Evolutionary conservation across 1,139 yeast genomes (phyloP).

Genomic region (Starmera stellimalicola): DNA sequence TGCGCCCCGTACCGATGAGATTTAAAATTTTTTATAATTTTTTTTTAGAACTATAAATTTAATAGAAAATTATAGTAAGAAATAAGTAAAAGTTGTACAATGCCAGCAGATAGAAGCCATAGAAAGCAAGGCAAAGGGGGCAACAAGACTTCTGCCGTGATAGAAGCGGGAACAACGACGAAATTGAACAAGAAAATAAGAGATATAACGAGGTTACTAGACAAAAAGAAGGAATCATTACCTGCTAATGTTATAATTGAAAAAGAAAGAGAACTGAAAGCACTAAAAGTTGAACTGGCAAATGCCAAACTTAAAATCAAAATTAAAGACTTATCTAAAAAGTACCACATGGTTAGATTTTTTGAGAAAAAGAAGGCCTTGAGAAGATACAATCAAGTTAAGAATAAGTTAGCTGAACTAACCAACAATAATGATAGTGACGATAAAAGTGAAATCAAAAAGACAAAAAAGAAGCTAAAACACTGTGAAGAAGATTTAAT

Average conservation of each 20-base stretch:
- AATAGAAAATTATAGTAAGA: background rate
- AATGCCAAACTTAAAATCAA: slow-evolving; percentile 40
- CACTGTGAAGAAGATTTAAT: slow-evolving; percentile 67
- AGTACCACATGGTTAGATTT: slow-evolving; percentile 90
- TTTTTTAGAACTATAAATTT: background rate
- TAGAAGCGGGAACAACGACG: slow-evolving; percentile 4
- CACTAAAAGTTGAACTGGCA: slow-evolving; percentile 57
- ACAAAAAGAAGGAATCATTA: slow-evolving; percentile 40
- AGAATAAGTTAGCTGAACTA: slow-evolving; percentile 28
- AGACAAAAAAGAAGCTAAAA: slow-evolving; percentile 38
- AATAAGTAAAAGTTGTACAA: background rate
- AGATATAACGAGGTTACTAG: slow-evolving; percentile 66
- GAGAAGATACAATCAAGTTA: slow-evolving; percentile 59
- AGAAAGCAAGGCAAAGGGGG: background rate
- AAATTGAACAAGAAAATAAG: slow-evolving; percentile 79
- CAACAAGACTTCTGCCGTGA: background rate
- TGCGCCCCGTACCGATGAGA: background rate
- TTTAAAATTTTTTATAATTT: background rate
- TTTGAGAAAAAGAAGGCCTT: slow-evolving; percentile 86
- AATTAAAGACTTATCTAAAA: slow-evolving; percentile 55
- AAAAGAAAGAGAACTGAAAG: slow-evolving; percentile 78
- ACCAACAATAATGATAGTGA: slow-evolving; percentile 24
- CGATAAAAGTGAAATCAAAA: slow-evolving; percentile 38
- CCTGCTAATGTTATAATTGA: slow-evolving; percentile 73
- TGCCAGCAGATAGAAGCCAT: background rate